Base-by-base conservation (phyloP, 2,329 filamentous ascomycete genomes). In the Xylariaceae sp. region DNA sequence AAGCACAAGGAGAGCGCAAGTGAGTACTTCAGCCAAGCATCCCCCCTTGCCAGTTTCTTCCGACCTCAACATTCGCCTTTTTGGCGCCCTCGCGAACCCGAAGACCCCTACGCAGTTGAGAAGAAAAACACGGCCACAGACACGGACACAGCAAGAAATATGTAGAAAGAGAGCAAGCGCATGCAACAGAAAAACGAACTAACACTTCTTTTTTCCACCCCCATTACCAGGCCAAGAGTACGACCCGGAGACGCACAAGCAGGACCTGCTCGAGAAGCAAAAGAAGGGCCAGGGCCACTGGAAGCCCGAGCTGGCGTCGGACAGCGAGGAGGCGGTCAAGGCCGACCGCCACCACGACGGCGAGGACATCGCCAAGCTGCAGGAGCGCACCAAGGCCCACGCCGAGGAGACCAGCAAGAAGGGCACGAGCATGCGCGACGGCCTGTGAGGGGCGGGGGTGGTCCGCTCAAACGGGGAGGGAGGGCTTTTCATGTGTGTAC, bases 301-400 rank as follows among this genome's bases (percentile, higher is more conserved):
- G 85, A 82, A 83, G 62, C 69, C 80, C 15, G 78, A 82, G 56
- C 67, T 93, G 31, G 84, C 85, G 3, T 83, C 78, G 31, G 77
- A 86, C 59, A 84, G 80, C 59, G 86, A 93, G 66, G 83, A 84
- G 57, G 76, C 75, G 47, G 69, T 92, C 59, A 80, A 75, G 64
- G 82, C 77, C 25, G 83, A 82, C 55, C 73, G 73, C 1, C 38
- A 42, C 38, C 38, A 42, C 38, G 23, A 46, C n/a, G 59, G 65
- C 38, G 58, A 67, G 31, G 58, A 68, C 43, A 60, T 73, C 25
- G 40, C 61, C 42, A 50, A 59, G 33, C 51, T 81, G 57, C 71
- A 80, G 61, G 63, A 80, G 53, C 64, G 69, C 55, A 80, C 77
- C 18, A 76, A 75, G 61, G 49, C 57, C 40, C 46, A 64, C 31